A percentile compares a stretch with the other conserved stretches of the same genome.
These are phyloP conservation scores for Corinectria fuckeliana DNA, from an alignment of 2,329 filamentous ascomycete genomes.

Conservation along the genomic window DNA sequence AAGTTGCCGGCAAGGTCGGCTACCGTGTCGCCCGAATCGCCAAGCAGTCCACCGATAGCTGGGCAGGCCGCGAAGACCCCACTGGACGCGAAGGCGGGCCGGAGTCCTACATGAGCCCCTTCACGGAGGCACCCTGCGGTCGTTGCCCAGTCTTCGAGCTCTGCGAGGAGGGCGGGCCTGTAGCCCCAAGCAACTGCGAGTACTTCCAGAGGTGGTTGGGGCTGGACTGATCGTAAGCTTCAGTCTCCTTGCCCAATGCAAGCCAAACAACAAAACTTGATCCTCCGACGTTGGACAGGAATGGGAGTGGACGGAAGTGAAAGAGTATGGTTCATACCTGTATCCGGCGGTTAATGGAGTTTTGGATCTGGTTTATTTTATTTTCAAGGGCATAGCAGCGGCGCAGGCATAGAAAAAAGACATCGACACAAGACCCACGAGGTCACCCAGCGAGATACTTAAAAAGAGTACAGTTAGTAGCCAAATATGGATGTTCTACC, in stretches of 20 bases:
- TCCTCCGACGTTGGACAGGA: not conserved
- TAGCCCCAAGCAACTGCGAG: slow-evolving; percentile 87
- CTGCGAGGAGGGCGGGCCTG: slow-evolving; percentile 88
- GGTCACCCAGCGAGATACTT: slow-evolving; percentile 15
- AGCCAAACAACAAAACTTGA: not conserved
- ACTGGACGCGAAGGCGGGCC: slow-evolving; percentile 47
- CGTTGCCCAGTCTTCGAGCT: slow-evolving; percentile 92
- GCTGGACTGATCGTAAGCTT: slow-evolving; percentile 42
- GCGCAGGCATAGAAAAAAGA: slow-evolving; percentile 31
- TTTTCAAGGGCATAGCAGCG: slow-evolving; percentile 32
- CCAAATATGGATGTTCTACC: not conserved
- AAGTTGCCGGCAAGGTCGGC: slow-evolving; percentile 55
- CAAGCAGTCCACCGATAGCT: slow-evolving; percentile 51
- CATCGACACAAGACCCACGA: slow-evolving; percentile 14
- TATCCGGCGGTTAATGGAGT: slow-evolving; percentile 31
- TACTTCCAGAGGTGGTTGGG: slow-evolving; percentile 89
- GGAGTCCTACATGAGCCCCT: slow-evolving; percentile 67
- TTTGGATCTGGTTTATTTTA: slow-evolving; percentile 26
- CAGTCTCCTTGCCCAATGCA: not conserved
- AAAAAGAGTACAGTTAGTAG: not conserved
- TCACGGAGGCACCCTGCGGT: slow-evolving; percentile 90
- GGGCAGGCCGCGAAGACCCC: slow-evolving; percentile 49
- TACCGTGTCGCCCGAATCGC: slow-evolving; percentile 61
- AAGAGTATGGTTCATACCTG: not conserved
- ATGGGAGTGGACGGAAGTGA: not conserved